Base-by-base conservation (phyloP, 2,329 filamentous ascomycete species). In the Chaetomiaceae sp. region DNA sequence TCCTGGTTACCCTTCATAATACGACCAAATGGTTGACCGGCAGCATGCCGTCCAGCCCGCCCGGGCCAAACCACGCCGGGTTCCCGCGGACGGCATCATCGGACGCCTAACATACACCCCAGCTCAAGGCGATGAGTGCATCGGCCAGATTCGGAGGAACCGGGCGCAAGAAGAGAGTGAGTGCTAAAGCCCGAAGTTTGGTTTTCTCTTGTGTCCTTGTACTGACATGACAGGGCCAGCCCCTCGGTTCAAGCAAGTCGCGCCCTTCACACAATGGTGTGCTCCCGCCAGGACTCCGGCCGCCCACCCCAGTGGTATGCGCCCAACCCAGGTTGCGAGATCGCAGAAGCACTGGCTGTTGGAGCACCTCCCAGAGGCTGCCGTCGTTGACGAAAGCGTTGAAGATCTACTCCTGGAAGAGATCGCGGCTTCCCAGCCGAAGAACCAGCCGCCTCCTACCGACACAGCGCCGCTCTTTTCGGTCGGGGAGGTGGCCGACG, bases 401-500 rank as follows among this genome's bases (percentile, higher is more conserved):
- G 62, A 64, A 4, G 63, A 61, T 1, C 57, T 69, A 3, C 61
- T 78, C 5, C 58, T 66, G 8, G 70, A 75, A 33, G 73, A 73
- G 15, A 64, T 53, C 2, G 66, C 70, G 8, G 61, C 65, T 0
- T 47, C 64, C 1, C 38, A 52, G 3, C 56, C 36, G 49, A 45
- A 55, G 34, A 51, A 17, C 17, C 57, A 29, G 20, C 51, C 34
- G 12, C 37, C 47, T 19, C 14, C 34, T 7, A 22, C 39, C 17
- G 23, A 22, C 38, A 44, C 54, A 15, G 47, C 60, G 7, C 53
- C 69, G 9, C 64, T 85, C 4, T 71, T 89, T 20, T 76, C 78
- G 2, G 71, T 82, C 25, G 84, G 84, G 1, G 76, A 80, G 53
- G 74, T 82, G 58, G 66, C 71, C 1, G 71, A 81, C 58, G 56